Evolutionary conservation across 2,329 filamentous ascomycete genomes (phyloP).

Genomic region (Phaeosphaeria sp.): DNA sequence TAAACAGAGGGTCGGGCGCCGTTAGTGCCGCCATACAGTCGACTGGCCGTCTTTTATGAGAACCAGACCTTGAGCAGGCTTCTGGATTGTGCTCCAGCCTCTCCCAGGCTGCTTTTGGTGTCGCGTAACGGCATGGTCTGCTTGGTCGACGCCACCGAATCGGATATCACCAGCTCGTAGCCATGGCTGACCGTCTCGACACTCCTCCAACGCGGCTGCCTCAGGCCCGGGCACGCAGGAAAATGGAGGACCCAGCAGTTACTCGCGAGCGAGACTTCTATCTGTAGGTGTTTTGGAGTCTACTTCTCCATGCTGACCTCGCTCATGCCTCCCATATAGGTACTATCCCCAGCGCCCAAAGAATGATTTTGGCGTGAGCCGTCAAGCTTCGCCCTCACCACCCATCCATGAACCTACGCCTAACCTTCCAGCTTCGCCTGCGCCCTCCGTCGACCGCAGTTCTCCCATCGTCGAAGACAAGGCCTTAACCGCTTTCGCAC

Average conservation of each 20-base stretch:
- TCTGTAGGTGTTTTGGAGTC: conserved; percentile 21
- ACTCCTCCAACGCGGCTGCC: conserved; percentile 16
- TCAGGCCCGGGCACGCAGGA: conserved; percentile 16
- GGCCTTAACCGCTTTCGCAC: conserved; percentile 47
- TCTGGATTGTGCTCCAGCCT: background rate
- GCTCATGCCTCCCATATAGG: conserved; percentile 19
- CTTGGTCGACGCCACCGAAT: conserved; percentile 1
- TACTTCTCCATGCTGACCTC: background rate
- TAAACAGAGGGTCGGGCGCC: background rate
- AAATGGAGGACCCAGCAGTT: conserved; percentile 35
- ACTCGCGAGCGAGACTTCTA: conserved; percentile 46
- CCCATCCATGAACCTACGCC: conserved; percentile 19
- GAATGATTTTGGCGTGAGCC: conserved; percentile 21
- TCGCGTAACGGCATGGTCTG: conserved; percentile 5
- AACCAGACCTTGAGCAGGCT: background rate
- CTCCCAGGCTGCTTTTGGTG: background rate
- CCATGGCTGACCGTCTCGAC: conserved; percentile 19
- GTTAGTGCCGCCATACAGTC: conserved; percentile 1
- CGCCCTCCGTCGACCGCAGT: conserved; percentile 11
- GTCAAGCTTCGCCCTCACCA: conserved; percentile 26
- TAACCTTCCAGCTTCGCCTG: conserved; percentile 16
- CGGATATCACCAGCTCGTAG: background rate
- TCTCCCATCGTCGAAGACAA: conserved; percentile 39
- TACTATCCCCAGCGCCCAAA: conserved; percentile 40
- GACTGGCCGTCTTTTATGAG: background rate